phyloP scores from a whole-genome alignment of 2,329 filamentous ascomycete genomes.

The Cryoendolithus antarcticus region DNA sequence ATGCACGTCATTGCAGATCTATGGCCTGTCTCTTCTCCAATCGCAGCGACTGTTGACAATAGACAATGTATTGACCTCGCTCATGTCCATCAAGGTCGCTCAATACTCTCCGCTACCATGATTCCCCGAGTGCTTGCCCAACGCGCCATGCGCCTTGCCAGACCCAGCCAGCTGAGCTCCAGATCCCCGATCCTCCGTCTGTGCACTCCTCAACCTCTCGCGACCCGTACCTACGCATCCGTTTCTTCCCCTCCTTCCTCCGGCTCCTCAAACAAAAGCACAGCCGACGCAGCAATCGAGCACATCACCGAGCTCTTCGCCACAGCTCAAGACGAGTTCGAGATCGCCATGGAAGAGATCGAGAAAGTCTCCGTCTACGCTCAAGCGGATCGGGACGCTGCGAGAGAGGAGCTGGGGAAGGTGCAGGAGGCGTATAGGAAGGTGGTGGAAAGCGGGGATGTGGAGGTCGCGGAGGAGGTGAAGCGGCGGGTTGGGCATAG shows the following conservation, averaged over 20 bases:
- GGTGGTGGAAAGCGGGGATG: conserved; percentile 29
- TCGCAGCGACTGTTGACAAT: too few relatives aligned
- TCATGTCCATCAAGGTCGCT: too few relatives aligned
- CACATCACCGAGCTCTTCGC: conserved; percentile 29
- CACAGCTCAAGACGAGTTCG: conserved; percentile 31
- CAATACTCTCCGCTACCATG: conserved; percentile 13
- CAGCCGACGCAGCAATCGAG: conserved; percentile 27
- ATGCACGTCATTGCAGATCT: too few relatives aligned
- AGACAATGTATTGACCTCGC: too few relatives aligned
- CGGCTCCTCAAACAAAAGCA: conserved; percentile 11
- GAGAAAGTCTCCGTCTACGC: conserved; percentile 45
- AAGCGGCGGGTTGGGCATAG: conserved; percentile 38
- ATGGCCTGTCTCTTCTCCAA: too few relatives aligned
- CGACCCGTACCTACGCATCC: conserved; percentile 10
- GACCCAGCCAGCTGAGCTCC: too few relatives aligned
- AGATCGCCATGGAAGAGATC: conserved; percentile 40
- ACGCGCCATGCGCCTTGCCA: conserved; percentile 9
- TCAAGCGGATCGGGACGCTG: conserved; percentile 40
- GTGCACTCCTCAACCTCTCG: not conserved
- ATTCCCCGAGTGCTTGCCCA: conserved; percentile 10
- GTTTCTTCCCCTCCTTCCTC: conserved; percentile 16
- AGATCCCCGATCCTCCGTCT: not conserved
- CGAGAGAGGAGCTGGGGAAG: conserved; percentile 38
- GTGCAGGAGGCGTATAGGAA: conserved; percentile 36
- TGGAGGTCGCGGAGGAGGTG: conserved; percentile 37